phyloP scores from a whole-genome alignment of 2,329 filamentous ascomycete genomes.

The Acephala macrosclerotiorum region DNA sequence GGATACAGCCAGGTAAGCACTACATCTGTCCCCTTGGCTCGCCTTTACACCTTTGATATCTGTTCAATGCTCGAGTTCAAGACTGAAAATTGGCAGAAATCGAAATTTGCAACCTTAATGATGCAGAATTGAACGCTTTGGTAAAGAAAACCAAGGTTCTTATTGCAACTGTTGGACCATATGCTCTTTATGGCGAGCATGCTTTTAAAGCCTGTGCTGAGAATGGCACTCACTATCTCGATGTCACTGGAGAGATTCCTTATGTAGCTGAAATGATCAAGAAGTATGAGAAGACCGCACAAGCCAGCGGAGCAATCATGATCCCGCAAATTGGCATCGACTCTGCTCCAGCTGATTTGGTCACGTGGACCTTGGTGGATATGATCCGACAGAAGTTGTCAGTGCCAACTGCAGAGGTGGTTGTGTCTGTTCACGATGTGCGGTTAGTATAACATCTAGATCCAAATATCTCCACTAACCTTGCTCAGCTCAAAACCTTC shows the following conservation, averaged over 20 bases:
- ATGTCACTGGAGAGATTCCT: slow-evolving; percentile 66
- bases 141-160: slow-evolving; percentile 63
- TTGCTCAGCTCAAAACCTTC: slow-evolving; percentile 57
- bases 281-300: slow-evolving; percentile 62
- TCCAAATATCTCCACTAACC: slow-evolving; percentile 16
- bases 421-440: slow-evolving; percentile 55
- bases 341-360: slow-evolving; percentile 66
- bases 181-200: slow-evolving; percentile 61
- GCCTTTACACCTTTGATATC: slow-evolving; percentile 9
- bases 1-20: slow-evolving; percentile 69
- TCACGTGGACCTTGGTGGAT: slow-evolving; percentile 58
- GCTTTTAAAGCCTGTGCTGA: slow-evolving; percentile 68
- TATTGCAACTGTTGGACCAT: slow-evolving; percentile 67
- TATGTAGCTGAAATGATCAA: slow-evolving; percentile 67
- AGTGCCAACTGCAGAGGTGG: slow-evolving; percentile 59
- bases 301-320: slow-evolving; percentile 62
- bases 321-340: slow-evolving; percentile 69
- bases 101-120: slow-evolving; percentile 58
- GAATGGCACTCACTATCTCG: slow-evolving; percentile 69
- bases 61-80: not conserved
- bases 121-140: slow-evolving; percentile 54
- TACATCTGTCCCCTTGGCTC: slow-evolving; percentile 5
- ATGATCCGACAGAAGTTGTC: slow-evolving; percentile 58
- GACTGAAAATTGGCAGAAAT: slow-evolving; percentile 50
- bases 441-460: slow-evolving; percentile 43